Evolutionary conservation across 192 early-diverging fungal species (phyloP).

Genomic region (Coemansia sp.): DNA sequence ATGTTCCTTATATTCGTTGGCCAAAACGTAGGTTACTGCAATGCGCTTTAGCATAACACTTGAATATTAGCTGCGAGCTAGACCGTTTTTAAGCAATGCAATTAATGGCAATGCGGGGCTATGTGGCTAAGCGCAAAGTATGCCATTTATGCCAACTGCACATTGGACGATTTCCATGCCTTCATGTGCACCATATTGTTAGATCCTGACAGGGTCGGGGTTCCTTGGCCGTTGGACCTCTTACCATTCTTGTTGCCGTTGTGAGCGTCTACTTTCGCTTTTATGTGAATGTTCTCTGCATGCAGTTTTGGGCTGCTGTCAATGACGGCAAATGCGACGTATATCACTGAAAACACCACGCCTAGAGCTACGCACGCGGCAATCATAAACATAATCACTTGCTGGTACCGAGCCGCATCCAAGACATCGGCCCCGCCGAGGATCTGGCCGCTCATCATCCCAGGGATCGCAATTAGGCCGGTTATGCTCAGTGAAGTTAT

Average conservation of each 20-base stretch:
- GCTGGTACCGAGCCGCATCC: conserved; percentile 79
- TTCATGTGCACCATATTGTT: conserved; percentile 26
- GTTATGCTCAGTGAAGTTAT: conserved; percentile 79
- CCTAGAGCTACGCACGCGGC: conserved; percentile 68
- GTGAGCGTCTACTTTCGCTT: neutral
- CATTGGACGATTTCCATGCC: conserved; percentile 16
- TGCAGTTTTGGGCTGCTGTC: conserved; percentile 34
- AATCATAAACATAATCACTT: conserved; percentile 88
- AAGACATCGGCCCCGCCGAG: conserved; percentile 77
- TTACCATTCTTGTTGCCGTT: conserved; percentile 1
- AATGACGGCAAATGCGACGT: conserved; percentile 35
- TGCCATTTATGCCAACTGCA: neutral
- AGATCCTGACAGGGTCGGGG: conserved; percentile 8
- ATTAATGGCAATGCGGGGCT: neutral
- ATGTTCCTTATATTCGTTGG: too few species aligned
- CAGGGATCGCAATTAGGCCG: conserved; percentile 85
- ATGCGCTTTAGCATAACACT: too few species aligned
- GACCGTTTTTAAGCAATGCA: neutral
- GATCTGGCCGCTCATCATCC: conserved; percentile 89
- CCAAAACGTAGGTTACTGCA: too few species aligned
- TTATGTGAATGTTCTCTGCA: conserved; percentile 24
- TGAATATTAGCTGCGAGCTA: neutral
- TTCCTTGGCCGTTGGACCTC: conserved; percentile 4
- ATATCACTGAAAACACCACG: conserved; percentile 43
- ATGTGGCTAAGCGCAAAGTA: neutral